phyloP scores from a whole-genome alignment of 2,329 filamentous ascomycete genomes.

The Talaromyces sp. region DNA sequence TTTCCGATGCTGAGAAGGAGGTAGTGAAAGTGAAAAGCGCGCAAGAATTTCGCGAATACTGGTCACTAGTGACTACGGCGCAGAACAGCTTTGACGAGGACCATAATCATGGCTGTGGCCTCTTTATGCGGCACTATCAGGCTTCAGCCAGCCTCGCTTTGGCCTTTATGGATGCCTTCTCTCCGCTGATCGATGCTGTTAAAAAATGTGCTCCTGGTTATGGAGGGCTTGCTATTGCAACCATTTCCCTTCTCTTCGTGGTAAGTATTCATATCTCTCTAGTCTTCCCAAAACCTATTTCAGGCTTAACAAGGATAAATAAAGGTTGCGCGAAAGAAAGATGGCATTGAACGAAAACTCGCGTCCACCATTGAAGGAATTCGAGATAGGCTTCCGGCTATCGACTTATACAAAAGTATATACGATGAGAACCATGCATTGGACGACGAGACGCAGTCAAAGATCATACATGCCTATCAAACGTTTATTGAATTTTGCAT shows the following conservation, averaged over 20 bases:
- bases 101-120: background rate
- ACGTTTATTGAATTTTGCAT: background rate
- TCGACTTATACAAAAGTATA: background rate
- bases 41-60: background rate
- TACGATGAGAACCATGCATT: background rate
- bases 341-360: background rate
- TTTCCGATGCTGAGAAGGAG: background rate
- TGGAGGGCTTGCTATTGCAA: background rate
- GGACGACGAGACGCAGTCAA: background rate
- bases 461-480: background rate
- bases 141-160: background rate
- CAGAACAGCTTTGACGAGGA: background rate
- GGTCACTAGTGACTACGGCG: background rate
- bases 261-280: background rate
- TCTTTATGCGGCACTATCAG: background rate
- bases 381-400: background rate
- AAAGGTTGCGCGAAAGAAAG: background rate
- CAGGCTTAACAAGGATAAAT: background rate
- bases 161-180: background rate
- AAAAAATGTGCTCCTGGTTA: background rate
- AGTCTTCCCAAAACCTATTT: background rate
- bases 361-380: background rate
- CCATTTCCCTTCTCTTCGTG: background rate
- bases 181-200: background rate
- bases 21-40: background rate